These are phyloP conservation scores for Cantharellus anzutake DNA, from an alignment of 768 basidiomycete species.

Conservation along the genomic window DNA sequence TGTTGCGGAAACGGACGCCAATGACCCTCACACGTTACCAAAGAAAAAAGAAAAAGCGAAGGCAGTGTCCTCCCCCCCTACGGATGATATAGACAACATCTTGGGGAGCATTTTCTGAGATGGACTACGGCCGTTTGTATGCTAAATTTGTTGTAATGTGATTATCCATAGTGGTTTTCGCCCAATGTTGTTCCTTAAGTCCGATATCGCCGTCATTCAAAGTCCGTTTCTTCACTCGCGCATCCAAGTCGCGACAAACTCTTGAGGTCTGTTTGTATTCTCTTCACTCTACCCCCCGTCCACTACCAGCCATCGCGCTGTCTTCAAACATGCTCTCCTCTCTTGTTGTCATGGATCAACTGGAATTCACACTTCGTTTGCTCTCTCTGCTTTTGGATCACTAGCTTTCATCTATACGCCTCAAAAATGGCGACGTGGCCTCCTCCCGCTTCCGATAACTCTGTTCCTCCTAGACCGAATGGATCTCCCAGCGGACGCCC, in stretches of 20 bases:
- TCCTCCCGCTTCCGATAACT: background rate
- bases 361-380: constrained; percentile 52
- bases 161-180: background rate
- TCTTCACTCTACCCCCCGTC: background rate
- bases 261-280: background rate
- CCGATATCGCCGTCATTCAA: no score
- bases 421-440: constrained; percentile 8
- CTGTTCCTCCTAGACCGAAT: background rate
- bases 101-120: no score
- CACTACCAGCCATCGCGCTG: background rate
- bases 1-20: no score
- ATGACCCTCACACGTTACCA: background rate
- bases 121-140: no score
- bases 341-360: constrained; percentile 3
- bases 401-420: constrained; percentile 20
- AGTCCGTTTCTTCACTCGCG: background rate
- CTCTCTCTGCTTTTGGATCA: constrained; percentile 33
- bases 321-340: background rate
- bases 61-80: background rate
- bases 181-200: background rate
- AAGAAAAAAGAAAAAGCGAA: background rate
- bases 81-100: background rate
- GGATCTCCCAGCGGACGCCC: background rate
- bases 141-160: no score
- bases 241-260: background rate